phyloP scores from a whole-genome alignment of 768 basidiomycete species.

The Mycena kentingensis region DNA sequence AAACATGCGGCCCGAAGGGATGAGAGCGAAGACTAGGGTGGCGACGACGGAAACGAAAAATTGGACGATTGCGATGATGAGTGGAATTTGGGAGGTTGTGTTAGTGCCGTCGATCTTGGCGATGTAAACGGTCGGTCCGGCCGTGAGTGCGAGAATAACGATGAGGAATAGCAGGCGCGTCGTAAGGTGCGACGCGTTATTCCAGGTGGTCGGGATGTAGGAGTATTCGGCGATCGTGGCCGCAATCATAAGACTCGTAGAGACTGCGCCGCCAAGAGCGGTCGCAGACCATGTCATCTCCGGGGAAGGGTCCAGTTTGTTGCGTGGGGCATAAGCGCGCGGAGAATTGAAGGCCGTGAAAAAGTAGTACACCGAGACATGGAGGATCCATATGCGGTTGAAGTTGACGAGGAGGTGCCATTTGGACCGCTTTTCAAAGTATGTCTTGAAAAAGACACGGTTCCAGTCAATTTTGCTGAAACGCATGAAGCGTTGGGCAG shows the following conservation, averaged over 20 bases:
- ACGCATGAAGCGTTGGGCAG: constrained; percentile 91
- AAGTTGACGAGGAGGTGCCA: constrained; percentile 97
- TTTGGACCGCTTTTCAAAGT: constrained; percentile 92
- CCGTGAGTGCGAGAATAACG: constrained; percentile 89
- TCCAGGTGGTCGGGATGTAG: constrained; percentile 98
- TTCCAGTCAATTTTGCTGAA: constrained; percentile 93
- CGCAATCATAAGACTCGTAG: constrained; percentile 89
- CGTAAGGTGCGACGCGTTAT: constrained; percentile 95
- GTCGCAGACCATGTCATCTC: constrained; percentile 95
- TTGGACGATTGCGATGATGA: constrained; percentile 91
- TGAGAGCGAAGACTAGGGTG: constrained; percentile 79
- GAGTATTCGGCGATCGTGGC: constrained; percentile 95
- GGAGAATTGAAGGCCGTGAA: constrained; percentile 98
- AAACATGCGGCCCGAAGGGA: constrained; percentile 98
- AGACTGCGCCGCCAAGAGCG: constrained; percentile 94
- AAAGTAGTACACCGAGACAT: constrained; percentile 92
- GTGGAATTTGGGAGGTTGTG: constrained; percentile 63
- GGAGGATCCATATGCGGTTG: constrained; percentile 98
- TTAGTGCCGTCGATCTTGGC: constrained; percentile 73
- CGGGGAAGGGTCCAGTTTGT: constrained; percentile 67
- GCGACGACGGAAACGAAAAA: constrained; percentile 88
- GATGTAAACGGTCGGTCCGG: constrained; percentile 92
- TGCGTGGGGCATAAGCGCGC: constrained; percentile 77
- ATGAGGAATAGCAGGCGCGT: constrained; percentile 91
- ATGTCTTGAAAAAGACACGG: constrained; percentile 97